Evolutionary conservation across 169 alveolate genomes (phyloP), one percentile per base, ranked within the genome.

Genomic region (Cryptosporidium canis): DNA sequence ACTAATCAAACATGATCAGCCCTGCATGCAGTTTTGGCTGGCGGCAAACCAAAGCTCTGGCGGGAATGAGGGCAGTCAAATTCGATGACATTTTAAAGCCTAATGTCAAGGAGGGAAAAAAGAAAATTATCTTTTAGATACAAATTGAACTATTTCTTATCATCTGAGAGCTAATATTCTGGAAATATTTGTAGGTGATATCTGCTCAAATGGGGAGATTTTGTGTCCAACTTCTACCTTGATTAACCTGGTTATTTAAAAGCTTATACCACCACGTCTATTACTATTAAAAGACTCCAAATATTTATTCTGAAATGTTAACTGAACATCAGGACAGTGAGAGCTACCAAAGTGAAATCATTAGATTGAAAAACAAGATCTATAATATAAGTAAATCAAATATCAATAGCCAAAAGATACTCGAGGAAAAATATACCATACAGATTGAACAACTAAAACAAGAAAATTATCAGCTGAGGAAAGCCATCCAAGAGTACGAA

Each of bases 351-450:
- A 24, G 48, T 58, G 87, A 77, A 12, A 18, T 77, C 11, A 61
- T 39, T 16, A 61, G 21, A 58, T 29, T 77, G 9, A 55, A 43
- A 24, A 35, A 58, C 6, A 77, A 77, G 27, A 16, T 77, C 16
- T 61, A 77, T 39, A 56, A 21, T 5, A 24, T 77, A 11, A 21
- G 87, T 27, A 77, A 37, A 29, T 39, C 87, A 58, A 77, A 77
- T 58, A 77, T 77, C 7, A 77, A 44, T 39, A 77, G 87, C 61
- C 87, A 77, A 44, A 61, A 44, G 12, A 21, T 16, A 0, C 33
- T 77, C 16, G 77, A 77, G 24, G 72, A 77, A 11, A 77, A 44
- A 41, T 77, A 77, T 31, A 63, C 65, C 21, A 43, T 43, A 1
- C 65, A 55, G 35, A 35, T 77, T 24, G 29, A 77, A 12, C 43